Evolutionary conservation across 2,329 filamentous ascomycete genomes (phyloP).

Genomic region (Pseudogymnoascus destructans): DNA sequence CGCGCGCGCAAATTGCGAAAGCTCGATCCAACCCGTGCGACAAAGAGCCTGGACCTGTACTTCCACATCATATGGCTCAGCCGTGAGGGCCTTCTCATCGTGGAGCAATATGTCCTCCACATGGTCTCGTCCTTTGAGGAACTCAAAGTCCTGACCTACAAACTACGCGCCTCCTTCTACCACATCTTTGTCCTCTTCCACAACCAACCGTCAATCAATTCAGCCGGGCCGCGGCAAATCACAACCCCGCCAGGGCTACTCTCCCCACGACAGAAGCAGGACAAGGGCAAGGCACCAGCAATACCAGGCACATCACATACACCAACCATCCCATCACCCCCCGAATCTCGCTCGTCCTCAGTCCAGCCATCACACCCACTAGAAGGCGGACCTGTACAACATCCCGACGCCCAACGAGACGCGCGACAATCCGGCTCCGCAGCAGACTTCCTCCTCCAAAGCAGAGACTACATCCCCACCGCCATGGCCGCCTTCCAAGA

Average conservation of each 20-base stretch:
- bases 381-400: conserved; percentile 34
- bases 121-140: conserved; percentile 68
- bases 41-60: conserved; percentile 70
- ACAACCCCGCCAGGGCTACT: conserved; percentile 29
- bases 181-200: conserved; percentile 96
- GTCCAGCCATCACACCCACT: conserved; percentile 25
- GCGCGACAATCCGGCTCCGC: conserved; percentile 30
- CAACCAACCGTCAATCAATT: conserved; percentile 62
- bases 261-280: conserved; percentile 21
- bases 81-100: conserved; percentile 74
- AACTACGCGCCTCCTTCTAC: conserved; percentile 86
- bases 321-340: conserved; percentile 12
- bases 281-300: conserved; percentile 22
- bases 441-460: conserved; percentile 66
- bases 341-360: conserved; percentile 21
- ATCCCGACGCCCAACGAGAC: conserved; percentile 29
- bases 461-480: conserved; percentile 68
- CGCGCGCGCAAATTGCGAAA: conserved; percentile 71
- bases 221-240: conserved; percentile 21
- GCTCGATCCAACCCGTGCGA: conserved; percentile 65
- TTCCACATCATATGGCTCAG: conserved; percentile 93
- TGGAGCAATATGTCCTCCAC: conserved; percentile 79
- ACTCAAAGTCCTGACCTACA: conserved; percentile 79
- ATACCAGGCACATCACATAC: conserved; percentile 12
- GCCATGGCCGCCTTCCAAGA: conserved; percentile 71